Evolutionary conservation across 1,139 yeast genomes (phyloP), one percentile per base, ranked within the genome.

Genomic region (Scheffersomyces stambukii): DNA sequence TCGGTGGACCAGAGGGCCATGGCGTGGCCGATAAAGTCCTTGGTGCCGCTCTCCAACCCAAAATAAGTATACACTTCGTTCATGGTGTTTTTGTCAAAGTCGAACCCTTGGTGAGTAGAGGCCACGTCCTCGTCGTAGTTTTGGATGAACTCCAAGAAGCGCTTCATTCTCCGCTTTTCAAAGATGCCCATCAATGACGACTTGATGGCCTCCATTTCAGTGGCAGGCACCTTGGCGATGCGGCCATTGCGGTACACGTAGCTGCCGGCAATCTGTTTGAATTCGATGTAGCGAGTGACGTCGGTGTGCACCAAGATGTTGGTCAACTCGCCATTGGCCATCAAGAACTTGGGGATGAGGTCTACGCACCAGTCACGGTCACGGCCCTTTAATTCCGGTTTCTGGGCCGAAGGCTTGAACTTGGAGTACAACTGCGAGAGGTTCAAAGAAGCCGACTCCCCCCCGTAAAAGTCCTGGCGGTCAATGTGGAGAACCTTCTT

Each of bases 341-440:
- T 93, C 47, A 93, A 69, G 48, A 91, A 91, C 64, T 91, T 91
- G 29, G 99, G 99, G 48, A 91, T 88, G 64, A 91, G 70, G 54
- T 91, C 99, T 33, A 91, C 89, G 57, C 94, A 88, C 97, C 98
- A 91, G 57, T 91, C 98, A 43, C 98, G 75, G 52, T 88, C 96
- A 46, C 94, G 77, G 27, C 98, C 98, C 35, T 79, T 73, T 41
- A 76, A 65, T 37, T 80, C 84, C 12, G 93, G 86, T 38, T 76
- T 71, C 45, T 81, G 84, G 23, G 74, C 64, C 6, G 65, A 42
- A 21, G 89, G 89, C 56, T 79, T 80, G 60, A 81, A 81, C 53
- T 81, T 81, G 38, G 66, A 50, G 57, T 80, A 82, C 42, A 82
- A 61, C 57, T 82, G 73, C 28, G 77, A 60, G 40, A 78, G 64